Conservation (phyloP, 2,329 filamentous ascomycete species). For the Cladobotryum mycophilum region DNA sequence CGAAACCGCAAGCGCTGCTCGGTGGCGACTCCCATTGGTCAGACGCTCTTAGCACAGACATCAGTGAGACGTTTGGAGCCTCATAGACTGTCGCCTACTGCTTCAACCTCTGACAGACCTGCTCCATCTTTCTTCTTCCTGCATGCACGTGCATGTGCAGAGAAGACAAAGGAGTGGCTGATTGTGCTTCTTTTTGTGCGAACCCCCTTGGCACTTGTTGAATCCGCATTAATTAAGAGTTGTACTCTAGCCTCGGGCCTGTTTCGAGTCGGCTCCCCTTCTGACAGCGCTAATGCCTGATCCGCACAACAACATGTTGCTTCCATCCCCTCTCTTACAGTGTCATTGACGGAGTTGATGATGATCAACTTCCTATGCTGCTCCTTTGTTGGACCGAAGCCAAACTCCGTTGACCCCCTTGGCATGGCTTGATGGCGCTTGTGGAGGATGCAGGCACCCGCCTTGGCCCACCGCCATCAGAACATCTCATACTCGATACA, state of each 20-base stretch:
- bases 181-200: not conserved
- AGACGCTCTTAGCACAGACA: slow-evolving; percentile 1
- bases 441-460: no score
- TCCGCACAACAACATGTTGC: no score
- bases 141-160: no score
- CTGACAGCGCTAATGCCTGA: slow-evolving; percentile 5
- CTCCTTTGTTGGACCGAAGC: no score
- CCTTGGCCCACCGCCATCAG: no score
- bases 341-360: no score
- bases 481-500: not conserved
- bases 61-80: slow-evolving; percentile 10
- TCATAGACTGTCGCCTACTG: slow-evolving; percentile 9
- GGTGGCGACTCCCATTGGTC: slow-evolving; percentile 6
- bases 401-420: no score
- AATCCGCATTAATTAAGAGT: slow-evolving; percentile 6
- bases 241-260: slow-evolving; percentile 1
- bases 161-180: no score
- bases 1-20: slow-evolving; percentile 8
- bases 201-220: slow-evolving; percentile 2
- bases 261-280: slow-evolving; percentile 6
- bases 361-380: no score
- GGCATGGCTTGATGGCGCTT: no score
- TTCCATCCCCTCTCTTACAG: no score
- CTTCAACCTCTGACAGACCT: slow-evolving; percentile 9
- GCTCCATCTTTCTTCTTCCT: no score